phyloP scores from a whole-genome alignment of 306 rosid species.

The Herpetospermum pedunculosum region DNA sequence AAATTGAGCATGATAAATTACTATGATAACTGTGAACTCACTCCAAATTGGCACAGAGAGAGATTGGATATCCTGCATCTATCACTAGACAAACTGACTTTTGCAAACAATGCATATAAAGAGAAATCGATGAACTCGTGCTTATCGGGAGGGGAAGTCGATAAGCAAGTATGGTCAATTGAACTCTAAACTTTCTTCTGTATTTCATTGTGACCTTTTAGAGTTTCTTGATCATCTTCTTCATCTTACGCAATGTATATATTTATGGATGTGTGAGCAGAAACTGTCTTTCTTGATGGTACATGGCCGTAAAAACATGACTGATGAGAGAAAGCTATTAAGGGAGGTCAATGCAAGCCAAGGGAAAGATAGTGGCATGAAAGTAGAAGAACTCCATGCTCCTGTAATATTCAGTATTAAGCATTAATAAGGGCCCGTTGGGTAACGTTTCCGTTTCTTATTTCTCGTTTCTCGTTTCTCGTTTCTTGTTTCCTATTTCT shows the following conservation, averaged over 20 bases:
- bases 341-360: slow-evolving; percentile 12
- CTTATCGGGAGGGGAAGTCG: not conserved
- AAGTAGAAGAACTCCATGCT: slow-evolving; percentile 2
- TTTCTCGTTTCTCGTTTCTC: too few relatives aligned
- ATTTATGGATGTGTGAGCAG: slow-evolving; percentile 4
- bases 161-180: slow-evolving; percentile 9
- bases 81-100: slow-evolving; percentile 12
- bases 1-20: not conserved
- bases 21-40: not conserved
- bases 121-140: not conserved
- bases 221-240: not conserved
- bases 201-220: not conserved
- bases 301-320: slow-evolving; percentile 16
- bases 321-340: slow-evolving; percentile 21
- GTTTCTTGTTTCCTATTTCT: too few relatives aligned
- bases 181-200: not conserved
- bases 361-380: not conserved
- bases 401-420: not conserved
- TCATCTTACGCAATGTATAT: not conserved
- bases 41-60: not conserved
- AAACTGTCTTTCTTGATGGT: slow-evolving; percentile 16
- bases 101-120: slow-evolving; percentile 13
- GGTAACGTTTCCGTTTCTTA: too few relatives aligned
- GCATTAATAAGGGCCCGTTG: too few relatives aligned
- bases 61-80: slow-evolving; percentile 4